Conservation (phyloP, 2,329 filamentous ascomycete species). For the Anisogramma anomala region DNA sequence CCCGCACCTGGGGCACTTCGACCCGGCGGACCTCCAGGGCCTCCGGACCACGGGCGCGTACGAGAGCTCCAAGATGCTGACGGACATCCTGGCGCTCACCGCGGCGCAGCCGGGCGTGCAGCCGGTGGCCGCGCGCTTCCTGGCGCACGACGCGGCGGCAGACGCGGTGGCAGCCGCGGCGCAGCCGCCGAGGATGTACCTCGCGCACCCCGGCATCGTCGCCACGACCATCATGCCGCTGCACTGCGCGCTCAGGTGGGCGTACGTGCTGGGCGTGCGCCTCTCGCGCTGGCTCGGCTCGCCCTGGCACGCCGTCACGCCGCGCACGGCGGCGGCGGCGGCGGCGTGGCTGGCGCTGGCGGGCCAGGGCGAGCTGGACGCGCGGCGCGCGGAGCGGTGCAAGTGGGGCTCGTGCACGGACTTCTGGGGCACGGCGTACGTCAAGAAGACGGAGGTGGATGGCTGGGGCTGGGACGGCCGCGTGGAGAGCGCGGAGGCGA, state of each 20-base stretch:
- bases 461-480: slow-evolving; percentile 69
- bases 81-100: slow-evolving; percentile 71
- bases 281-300: slow-evolving; percentile 69
- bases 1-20: slow-evolving; percentile 42
- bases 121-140: slow-evolving; percentile 48
- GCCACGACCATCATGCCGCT: slow-evolving; percentile 72
- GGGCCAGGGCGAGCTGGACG: slow-evolving; percentile 49
- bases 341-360: slow-evolving; percentile 70
- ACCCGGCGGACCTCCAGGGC: slow-evolving; percentile 64
- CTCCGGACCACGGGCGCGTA: slow-evolving; percentile 55
- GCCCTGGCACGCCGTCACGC: slow-evolving; percentile 72
- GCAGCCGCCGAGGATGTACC: slow-evolving; percentile 38
- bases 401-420: slow-evolving; percentile 82
- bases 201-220: slow-evolving; percentile 79
- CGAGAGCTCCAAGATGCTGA: slow-evolving; percentile 78
- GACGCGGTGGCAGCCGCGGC: not conserved
- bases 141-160: not conserved
- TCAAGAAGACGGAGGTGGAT: slow-evolving; percentile 71
- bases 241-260: slow-evolving; percentile 53
- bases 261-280: slow-evolving; percentile 58
- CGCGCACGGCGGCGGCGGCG: slow-evolving; percentile 65
- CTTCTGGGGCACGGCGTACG: slow-evolving; percentile 42
- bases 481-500: slow-evolving; percentile 35
- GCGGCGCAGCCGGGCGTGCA: slow-evolving; percentile 52
- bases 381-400: slow-evolving; percentile 37